These are phyloP conservation scores for Fonsecaea multimorphosa DNA, from an alignment of 2,329 filamentous ascomycete species.

Conservation along the genomic window DNA sequence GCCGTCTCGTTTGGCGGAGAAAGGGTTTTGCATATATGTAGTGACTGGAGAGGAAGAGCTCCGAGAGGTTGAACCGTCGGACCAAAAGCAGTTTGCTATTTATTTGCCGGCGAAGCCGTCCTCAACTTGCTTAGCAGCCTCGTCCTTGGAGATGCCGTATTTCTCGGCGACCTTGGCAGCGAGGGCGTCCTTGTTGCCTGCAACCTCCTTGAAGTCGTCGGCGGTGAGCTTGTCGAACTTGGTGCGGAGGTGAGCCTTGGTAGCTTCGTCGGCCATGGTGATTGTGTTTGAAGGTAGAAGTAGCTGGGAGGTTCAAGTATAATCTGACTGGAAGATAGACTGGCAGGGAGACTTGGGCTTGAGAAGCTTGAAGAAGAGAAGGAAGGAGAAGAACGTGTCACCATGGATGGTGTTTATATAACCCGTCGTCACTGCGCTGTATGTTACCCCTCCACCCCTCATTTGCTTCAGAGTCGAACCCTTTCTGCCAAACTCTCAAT, in stretches of 20 bases:
- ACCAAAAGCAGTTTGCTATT: not conserved
- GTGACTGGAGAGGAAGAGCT: not conserved
- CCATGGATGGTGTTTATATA: constrained; percentile 33
- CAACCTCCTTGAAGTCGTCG: constrained; percentile 34
- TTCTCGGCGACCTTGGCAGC: constrained; percentile 33
- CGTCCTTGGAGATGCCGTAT: constrained; percentile 37
- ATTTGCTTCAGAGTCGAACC: constrained; percentile 4
- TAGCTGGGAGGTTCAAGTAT: constrained; percentile 4
- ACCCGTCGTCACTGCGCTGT: not conserved
- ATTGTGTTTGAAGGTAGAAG: constrained; percentile 5
- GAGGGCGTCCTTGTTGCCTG: constrained; percentile 34
- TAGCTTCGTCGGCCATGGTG: constrained; percentile 37
- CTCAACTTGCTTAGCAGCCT: constrained; percentile 34
- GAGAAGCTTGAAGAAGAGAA: constrained; percentile 8
- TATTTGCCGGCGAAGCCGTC: constrained; percentile 27
- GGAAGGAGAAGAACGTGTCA: constrained; percentile 8
- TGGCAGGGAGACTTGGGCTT: not conserved
- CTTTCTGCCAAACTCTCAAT: constrained; percentile 12
- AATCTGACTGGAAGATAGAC: constrained; percentile 2
- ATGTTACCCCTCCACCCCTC: constrained; percentile 34
- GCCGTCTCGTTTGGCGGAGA: not conserved
- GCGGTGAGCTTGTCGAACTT: constrained; percentile 38
- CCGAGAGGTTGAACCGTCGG: not conserved
- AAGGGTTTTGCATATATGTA: not conserved
- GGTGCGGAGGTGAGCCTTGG: constrained; percentile 34